Conservation (phyloP, 768 basidiomycete genomes). For the Suillus plorans region DNA sequence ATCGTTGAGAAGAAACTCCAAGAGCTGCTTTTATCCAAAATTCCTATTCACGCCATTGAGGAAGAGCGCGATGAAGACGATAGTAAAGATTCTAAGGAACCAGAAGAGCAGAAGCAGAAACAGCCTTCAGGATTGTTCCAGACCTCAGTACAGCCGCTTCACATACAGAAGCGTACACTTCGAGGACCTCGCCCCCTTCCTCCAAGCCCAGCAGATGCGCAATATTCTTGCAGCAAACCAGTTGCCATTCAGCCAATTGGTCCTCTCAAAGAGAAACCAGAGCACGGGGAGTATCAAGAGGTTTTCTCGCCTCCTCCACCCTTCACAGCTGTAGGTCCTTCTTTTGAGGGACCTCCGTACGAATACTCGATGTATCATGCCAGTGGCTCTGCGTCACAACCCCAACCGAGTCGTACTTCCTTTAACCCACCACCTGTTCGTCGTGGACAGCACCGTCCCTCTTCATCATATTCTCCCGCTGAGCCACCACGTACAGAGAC, state of each 20-base stretch:
- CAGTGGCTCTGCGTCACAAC: slow-evolving; percentile 17
- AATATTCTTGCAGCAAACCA: background rate
- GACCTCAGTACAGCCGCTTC: slow-evolving; percentile 4
- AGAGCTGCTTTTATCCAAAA: slow-evolving; percentile 12
- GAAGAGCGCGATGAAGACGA: slow-evolving; percentile 22
- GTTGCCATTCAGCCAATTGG: background rate
- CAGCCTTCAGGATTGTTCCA: background rate
- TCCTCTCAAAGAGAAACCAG: slow-evolving; percentile 10
- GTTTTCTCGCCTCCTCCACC: slow-evolving; percentile 35
- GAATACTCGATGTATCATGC: slow-evolving; percentile 23
- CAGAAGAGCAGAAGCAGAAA: slow-evolving; percentile 11
- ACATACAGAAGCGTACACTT: slow-evolving; percentile 10
- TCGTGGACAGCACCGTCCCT: slow-evolving; percentile 10
- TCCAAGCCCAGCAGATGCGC: slow-evolving; percentile 16
- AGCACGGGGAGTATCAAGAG: slow-evolving; percentile 6
- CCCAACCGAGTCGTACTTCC: slow-evolving; percentile 24
- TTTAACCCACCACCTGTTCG: slow-evolving; percentile 18
- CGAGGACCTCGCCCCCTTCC: slow-evolving; percentile 28
- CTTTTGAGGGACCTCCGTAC: slow-evolving; percentile 37
- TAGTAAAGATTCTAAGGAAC: slow-evolving; percentile 9
- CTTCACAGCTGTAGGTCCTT: slow-evolving; percentile 30
- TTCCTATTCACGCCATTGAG: slow-evolving; percentile 12
- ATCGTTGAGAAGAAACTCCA: slow-evolving; percentile 28
- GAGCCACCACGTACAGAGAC: slow-evolving; percentile 13
- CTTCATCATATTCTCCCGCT: slow-evolving; percentile 5